These are phyloP conservation scores for Hypoxylon sp. DNA, from an alignment of 2,329 filamentous ascomycete genomes.

Conservation along the genomic window DNA sequence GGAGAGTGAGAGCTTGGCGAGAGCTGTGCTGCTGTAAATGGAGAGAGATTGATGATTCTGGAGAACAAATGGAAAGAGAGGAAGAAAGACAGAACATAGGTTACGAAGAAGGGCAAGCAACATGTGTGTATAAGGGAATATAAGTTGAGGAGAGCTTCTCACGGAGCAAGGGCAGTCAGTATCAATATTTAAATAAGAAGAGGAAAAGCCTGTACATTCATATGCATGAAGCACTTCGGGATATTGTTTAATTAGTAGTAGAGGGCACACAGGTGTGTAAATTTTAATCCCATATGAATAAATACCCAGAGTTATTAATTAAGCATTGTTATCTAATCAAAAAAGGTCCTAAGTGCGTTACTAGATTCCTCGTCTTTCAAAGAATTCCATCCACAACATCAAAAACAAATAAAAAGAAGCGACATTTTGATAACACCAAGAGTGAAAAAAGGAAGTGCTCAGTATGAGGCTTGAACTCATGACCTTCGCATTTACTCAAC, in stretches of 20 bases:
- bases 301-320: slow-evolving; percentile 8
- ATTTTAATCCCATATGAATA: slow-evolving; percentile 14
- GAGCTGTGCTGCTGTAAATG: slow-evolving; percentile 2
- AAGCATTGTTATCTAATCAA: not conserved
- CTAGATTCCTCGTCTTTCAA: not conserved
- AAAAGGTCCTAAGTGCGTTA: not conserved
- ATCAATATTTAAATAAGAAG: slow-evolving; percentile 1
- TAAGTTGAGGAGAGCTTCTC: slow-evolving; percentile 11
- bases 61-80: not conserved
- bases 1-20: slow-evolving; percentile 39
- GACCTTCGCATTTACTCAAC: slow-evolving; percentile 35
- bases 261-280: not conserved
- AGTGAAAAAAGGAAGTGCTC: slow-evolving; percentile 6
- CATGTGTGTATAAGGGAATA: slow-evolving; percentile 11
- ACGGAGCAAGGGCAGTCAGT: slow-evolving; percentile 12
- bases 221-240: slow-evolving; percentile 6
- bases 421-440: not conserved
- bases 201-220: slow-evolving; percentile 8
- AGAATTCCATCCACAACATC: not conserved
- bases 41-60: not conserved
- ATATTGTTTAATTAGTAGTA: slow-evolving; percentile 8
- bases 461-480: slow-evolving; percentile 36
- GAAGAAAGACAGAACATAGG: not conserved
- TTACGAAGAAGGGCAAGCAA: not conserved
- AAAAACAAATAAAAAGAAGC: not conserved